Base-by-base conservation (phyloP, 768 basidiomycete genomes). In the Podaxis sp. region DNA sequence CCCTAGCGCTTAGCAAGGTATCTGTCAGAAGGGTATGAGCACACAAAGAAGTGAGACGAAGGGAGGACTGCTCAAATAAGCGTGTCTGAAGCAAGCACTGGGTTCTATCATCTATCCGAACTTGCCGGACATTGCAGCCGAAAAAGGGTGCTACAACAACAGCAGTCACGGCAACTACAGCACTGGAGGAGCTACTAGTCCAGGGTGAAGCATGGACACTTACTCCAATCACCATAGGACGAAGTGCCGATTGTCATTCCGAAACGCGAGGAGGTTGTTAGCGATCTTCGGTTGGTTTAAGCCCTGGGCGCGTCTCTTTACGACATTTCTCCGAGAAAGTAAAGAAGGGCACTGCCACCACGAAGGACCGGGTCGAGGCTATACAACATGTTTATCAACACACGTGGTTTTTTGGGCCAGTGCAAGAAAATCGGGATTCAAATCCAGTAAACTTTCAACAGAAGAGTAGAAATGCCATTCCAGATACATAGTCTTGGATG, bases 401-500 rank as follows among this genome's bases (percentile, higher is more conserved):
- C 11, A 48, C 13, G 7, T 28, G 28, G 46, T 32, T n/a, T 13
- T 11, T n/a, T 1, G 27, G 52, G n/a, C 38, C 23, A 51, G 44
- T 5, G 32, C n/a, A 57, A 48, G 44, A 6, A 61, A 21, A 40
- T 23, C 32, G 25, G 11, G 35, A 3, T n/a, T 16, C 6, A 44
- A 16, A 44, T 14, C 42, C 42, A 44, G 18, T 44, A 6, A n/a
- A n/a, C 14, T 18, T 9, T 14, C 7, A 32, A 54, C 4, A 2
- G 28, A 35, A 9, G 35, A 28, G 42, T 16, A 25, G 0, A 53
- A 47, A 57, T 61, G 37, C 64, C 66, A 54, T 27, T 21, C 54
- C 27, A 5, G 27, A 27, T 42, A 71, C 53, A 79, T 68, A 59
- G 72, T 64, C 46, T 78, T 69, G 55, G 71, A 65, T 28, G 73